These are phyloP conservation scores for Colletotrichum godetiae DNA, from an alignment of 2,329 filamentous ascomycete genomes.

Conservation along the genomic window DNA sequence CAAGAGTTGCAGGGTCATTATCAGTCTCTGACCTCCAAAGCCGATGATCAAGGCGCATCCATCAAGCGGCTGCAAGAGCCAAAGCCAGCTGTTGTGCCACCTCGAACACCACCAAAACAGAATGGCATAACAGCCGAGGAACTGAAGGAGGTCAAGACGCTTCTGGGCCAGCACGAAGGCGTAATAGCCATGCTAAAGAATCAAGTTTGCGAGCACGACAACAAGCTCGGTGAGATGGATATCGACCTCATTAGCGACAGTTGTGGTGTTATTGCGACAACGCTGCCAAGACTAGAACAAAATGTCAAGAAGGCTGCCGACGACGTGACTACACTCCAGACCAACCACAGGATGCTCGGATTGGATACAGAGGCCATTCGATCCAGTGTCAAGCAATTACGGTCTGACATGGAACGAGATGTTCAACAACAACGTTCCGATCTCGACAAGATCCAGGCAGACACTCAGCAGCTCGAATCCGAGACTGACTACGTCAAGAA, in stretches of 20 bases:
- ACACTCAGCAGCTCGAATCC: background rate
- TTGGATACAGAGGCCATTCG: background rate
- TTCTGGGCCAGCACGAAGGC: background rate
- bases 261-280: slow-evolving; percentile 2
- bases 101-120: background rate
- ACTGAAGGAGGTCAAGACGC: background rate
- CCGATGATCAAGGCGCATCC: slow-evolving; percentile 3
- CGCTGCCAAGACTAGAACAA: slow-evolving; percentile 21
- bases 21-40: background rate
- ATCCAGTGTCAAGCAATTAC: background rate
- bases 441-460: background rate
- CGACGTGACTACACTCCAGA: background rate
- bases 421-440: background rate
- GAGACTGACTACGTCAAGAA: background rate
- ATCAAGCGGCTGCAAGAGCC: slow-evolving; percentile 1
- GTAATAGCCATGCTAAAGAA: background rate
- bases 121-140: background rate
- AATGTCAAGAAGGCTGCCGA: background rate
- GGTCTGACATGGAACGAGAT: background rate
- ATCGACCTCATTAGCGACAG: slow-evolving; percentile 16
- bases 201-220: slow-evolving; percentile 8
- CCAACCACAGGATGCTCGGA: background rate
- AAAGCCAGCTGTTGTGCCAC: background rate
- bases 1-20: slow-evolving; percentile 1
- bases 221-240: slow-evolving; percentile 28